Evolutionary conservation across 1,139 yeast genomes (phyloP), one percentile per base, ranked within the genome.

Genomic region (Zygosaccharomyces sapae): DNA sequence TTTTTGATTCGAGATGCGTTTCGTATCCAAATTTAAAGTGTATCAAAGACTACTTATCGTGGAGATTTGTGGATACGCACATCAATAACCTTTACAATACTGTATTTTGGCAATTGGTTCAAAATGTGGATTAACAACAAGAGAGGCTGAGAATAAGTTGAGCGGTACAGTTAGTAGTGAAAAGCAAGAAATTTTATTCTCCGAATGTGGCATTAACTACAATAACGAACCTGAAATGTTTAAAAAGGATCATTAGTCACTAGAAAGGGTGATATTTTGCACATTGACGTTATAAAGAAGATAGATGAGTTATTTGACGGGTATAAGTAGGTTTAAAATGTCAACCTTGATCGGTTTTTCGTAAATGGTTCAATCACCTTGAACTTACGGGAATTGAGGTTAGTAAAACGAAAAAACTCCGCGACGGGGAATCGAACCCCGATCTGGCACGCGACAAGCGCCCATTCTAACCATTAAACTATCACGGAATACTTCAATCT

Each of bases 11-110:
- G 0, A 71, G 98, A 39, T 95, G 95, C 1, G 95, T 92, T 9
- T 70, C 81, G 1, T 92, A 92, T 58, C 98, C 98, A 0, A 79
- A 76, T 48, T 57, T 70, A 24, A 60, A 70, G 6, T 70, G 74
- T 1, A 73, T 92, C 1, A 72, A 86, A 46, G 97, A 92, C 64
- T 94, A 94, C 62, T 77, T 94, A 54, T 71, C 86, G 46, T 94
- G 98, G 98, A 74, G 98, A 57, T 97, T 88, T 63, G 98, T 85
- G 1, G 98, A 92, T 63, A 92, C 98, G 48, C 98, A 92, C 67
- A 92, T 92, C 48, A 92, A 92, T 64, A 92, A 92, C 63, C 69
- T 94, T 53, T 94, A 90, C 71, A 92, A 92, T 62, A 94, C 98
- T 0, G 73, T 89, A 0, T 94, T 92, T 63, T 92, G 98, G 98